phyloP scores from a whole-genome alignment of 23 red algal species.

The Pyropia yezoensis region DNA sequence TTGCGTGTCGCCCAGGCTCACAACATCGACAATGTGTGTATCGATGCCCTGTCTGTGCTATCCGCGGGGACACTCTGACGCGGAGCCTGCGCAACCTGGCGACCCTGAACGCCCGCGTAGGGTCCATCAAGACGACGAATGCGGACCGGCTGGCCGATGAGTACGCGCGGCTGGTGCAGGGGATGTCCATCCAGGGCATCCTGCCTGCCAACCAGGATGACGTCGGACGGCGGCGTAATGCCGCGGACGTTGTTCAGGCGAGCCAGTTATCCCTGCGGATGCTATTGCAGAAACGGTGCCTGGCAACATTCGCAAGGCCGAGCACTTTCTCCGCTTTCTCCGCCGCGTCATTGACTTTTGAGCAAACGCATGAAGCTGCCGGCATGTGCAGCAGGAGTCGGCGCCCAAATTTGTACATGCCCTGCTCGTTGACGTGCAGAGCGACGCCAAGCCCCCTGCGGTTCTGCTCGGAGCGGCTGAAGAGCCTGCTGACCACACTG shows the following conservation, averaged over 20 bases:
- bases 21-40: constrained; percentile 99
- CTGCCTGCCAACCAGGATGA: constrained; percentile 7
- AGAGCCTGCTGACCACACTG: constrained; percentile 70
- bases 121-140: constrained; percentile 30
- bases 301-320: constrained; percentile 86
- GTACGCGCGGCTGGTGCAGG: constrained; percentile 76
- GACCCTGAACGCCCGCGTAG: constrained; percentile 44
- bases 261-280: constrained; percentile 50
- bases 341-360: constrained; percentile 72
- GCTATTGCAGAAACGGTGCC: constrained; percentile 82
- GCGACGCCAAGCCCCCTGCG: constrained; percentile 71
- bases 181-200: constrained; percentile 58
- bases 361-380: constrained; percentile 59
- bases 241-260: constrained; percentile 35
- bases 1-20: constrained; percentile 31
- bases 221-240: neutral
- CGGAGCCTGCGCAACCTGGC: constrained; percentile 56
- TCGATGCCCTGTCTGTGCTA: constrained; percentile 89
- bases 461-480: constrained; percentile 80
- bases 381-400: constrained; percentile 52
- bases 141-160: constrained; percentile 69
- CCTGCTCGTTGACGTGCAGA: constrained; percentile 51
- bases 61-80: constrained; percentile 63
- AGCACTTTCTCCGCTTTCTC: constrained; percentile 91
- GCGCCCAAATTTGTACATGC: constrained; percentile 65